Percentiles rank a stretch among this genome's conserved stretches.
phyloP scores from a whole-genome alignment of 176 grass and related monocot species.

The Elaeis guineensis region DNA sequence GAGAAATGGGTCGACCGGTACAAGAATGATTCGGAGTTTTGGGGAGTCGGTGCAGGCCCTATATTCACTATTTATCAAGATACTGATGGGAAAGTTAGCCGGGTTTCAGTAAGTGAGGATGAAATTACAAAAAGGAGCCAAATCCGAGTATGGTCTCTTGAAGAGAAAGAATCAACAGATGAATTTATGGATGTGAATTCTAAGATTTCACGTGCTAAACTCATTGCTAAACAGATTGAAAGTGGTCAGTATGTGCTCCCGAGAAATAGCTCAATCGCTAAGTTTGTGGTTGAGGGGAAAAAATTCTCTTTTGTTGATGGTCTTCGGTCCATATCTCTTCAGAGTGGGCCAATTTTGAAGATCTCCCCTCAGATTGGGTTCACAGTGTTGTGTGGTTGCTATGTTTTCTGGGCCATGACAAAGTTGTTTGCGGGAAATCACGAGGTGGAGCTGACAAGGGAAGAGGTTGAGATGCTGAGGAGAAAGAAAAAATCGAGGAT shows the following conservation, averaged over 20 bases:
- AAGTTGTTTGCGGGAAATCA: conserved; percentile 20
- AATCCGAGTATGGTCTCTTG: conserved; percentile 1
- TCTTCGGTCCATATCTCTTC: neutral
- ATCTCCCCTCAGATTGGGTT: conserved; percentile 19
- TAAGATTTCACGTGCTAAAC: conserved; percentile 20
- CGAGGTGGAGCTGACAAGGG: conserved; percentile 12
- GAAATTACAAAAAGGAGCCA: conserved; percentile 21
- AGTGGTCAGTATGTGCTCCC: conserved; percentile 2
- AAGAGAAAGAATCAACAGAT: conserved; percentile 6
- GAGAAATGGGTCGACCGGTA: conserved; percentile 8
- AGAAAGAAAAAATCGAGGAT: conserved; percentile 23
- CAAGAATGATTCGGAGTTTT: conserved; percentile 12
- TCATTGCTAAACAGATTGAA: conserved; percentile 15
- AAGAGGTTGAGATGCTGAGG: conserved; percentile 34
- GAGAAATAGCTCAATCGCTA: conserved; percentile 13
- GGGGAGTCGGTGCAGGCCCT: conserved; percentile 6
- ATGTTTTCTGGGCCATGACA: conserved; percentile 6
- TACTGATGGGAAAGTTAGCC: conserved; percentile 4
- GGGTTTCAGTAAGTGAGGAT: conserved; percentile 25
- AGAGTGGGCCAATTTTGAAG: conserved; percentile 1
- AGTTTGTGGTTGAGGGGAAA: conserved; percentile 13
- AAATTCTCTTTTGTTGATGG: neutral
- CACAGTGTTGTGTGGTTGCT: conserved; percentile 1
- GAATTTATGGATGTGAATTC: neutral
- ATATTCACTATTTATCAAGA: conserved; percentile 20